Base-by-base conservation (phyloP, 495 filamentous ascomycete species). In the Stereocaulon alpinum region DNA sequence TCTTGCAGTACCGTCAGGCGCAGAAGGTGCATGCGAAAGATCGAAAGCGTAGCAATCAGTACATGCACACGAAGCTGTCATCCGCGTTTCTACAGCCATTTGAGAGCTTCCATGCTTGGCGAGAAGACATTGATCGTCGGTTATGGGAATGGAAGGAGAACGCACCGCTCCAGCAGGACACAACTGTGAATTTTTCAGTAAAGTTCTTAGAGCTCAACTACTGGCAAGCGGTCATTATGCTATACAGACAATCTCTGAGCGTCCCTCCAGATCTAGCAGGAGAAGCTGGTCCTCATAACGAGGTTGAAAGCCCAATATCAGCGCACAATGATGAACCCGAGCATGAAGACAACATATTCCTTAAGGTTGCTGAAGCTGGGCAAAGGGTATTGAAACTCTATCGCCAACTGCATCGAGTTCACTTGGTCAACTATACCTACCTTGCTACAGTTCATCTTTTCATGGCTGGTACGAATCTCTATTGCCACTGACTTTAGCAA, bases 211-310 rank as follows among this genome's bases (percentile, higher is more conserved):
- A 96, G 61, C 72, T 97, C 51, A 97, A 97, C 68, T 97, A 96
- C 69, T 97, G 91, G 89, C 92, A 97, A 70, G 88, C 90, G n/a
- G 82, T 96, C 56, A 94, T 97, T 63, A 88, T 95, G 88, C 80
- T 97, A 4, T 97, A 96, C 70, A 79, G 91, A 56, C 92, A 95
- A 66, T 92, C 88, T 67, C 73, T 97, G 50, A 88, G 87, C 20
- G 88, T 92, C n/a, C 91, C 91, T 14, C 82, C 86, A 5, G 79
- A 87, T 59, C 81, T 96, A 55, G 88, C 89, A 48, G 84, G 84
- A 22, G 90, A 95, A 71, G 77, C 87, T 44, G 82, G 81, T 44
- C 85, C 84, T 1, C 79, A 84, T 2, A 86, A 84, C 66, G 82
- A 85, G 58, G 81, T 86, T 5, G 73, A 78, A 7, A 86, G 83